Conservation (phyloP, 805 yeast genomes). For the Sugiyamaella americana region DNA sequence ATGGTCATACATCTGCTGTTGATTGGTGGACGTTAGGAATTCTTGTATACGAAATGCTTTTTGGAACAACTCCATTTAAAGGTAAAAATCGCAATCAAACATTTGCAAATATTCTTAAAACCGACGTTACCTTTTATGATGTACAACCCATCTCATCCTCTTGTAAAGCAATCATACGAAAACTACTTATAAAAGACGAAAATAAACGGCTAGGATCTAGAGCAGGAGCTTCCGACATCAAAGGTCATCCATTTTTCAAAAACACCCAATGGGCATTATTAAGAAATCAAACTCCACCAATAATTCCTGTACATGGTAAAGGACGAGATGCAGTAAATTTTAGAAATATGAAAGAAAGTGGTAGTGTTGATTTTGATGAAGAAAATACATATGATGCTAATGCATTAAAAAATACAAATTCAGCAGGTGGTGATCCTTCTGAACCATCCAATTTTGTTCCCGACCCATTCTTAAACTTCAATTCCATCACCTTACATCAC, state of each 20-base stretch:
- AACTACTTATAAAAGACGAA: slow-evolving; percentile 83
- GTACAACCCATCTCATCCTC: slow-evolving; percentile 57
- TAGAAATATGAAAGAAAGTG: slow-evolving; percentile 26
- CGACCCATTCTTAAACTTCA: slow-evolving; percentile 73
- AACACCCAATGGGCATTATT: slow-evolving; percentile 91
- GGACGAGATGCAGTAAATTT: slow-evolving; percentile 43
- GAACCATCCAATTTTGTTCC: slow-evolving; percentile 21
- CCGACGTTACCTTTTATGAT: slow-evolving; percentile 77
- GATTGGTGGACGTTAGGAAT: slow-evolving; percentile 99
- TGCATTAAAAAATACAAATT: not conserved
- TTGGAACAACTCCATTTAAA: slow-evolving; percentile 94
- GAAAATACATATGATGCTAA: slow-evolving; percentile 5
- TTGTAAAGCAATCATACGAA: slow-evolving; percentile 75
- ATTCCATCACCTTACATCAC: slow-evolving; percentile 79
- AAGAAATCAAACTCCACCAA: slow-evolving; percentile 90
- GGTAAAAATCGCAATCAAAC: slow-evolving; percentile 86
- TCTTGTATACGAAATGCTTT: slow-evolving; percentile 86
- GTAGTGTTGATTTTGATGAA: slow-evolving; percentile 30
- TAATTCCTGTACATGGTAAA: slow-evolving; percentile 74
- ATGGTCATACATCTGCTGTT: slow-evolving; percentile 96
- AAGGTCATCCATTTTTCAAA: slow-evolving; percentile 86
- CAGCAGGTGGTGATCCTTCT: slow-evolving; percentile 23
- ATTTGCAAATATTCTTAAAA: slow-evolving; percentile 77
- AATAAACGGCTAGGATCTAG: slow-evolving; percentile 81
- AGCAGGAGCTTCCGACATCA: slow-evolving; percentile 92